Evolutionary conservation across 179 eudicot genomes (phyloP), one percentile per base, ranked within the genome.

Genomic region (Heliamphora pulchella): DNA sequence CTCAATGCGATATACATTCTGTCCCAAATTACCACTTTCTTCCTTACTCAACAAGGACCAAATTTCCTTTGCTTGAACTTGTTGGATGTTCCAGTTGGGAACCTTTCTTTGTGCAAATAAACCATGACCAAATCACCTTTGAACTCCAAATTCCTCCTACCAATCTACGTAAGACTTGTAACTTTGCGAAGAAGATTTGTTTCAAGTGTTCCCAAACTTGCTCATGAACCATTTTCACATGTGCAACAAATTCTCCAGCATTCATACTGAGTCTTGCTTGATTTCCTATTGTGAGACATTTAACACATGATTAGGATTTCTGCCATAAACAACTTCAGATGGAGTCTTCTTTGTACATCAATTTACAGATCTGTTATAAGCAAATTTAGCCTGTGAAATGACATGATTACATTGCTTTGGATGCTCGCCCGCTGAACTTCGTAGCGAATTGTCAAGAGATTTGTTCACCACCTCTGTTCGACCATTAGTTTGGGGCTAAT

Each of bases 251-350:
- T 31, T 31, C 31, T 31, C 31, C 31, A 54, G 64, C 77, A 13
- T 74, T 64, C 48, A 74, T 55, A 2, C 77, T 20, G 5, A 51
- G 18, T 55, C 13, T 22, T 15, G 46, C 11, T 22, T 20, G 77
- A 54, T 55, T 53, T 13, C 0, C 5, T 10, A 2, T 20, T 63
- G 77, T 3, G 39, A 44, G 18, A 22, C 47, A 54, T 74, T 22
- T 15, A 14, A 11, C 41, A 50, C 57, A 2, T 50, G 58, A 48
- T 18, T 2, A n/a, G 59, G 75, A 20, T 71, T 71, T 11, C 7
- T 8, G 2, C 75, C 75, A 18, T 71, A 71, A n/a, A 50, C 17
- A n/a, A 71, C 50, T 20, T 71, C 59, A n/a, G 50, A 71, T n/a
- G 58, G 58, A 47, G 43, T 48, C 15, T 50, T 20, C 31, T 20